Base-by-base conservation (phyloP, 2,329 filamentous ascomycete species). In the Calonectria leucothoes region DNA sequence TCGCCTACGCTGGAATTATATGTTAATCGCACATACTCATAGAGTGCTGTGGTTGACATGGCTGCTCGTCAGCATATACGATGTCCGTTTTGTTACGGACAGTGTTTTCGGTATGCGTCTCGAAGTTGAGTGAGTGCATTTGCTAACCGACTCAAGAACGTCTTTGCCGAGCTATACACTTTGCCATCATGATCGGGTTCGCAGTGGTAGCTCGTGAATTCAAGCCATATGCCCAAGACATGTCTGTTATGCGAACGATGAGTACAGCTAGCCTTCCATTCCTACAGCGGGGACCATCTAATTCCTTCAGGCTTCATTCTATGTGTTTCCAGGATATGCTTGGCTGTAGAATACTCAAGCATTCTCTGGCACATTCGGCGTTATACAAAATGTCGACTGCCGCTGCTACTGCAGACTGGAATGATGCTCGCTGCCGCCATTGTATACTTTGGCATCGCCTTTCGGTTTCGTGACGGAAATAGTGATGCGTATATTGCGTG, bases 21-120 rank as follows among this genome's bases (percentile, higher is more conserved):
- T n/a, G 8, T 10, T 55, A 55, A 55, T 14, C 0, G 4, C 12
- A 1, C n/a, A 12, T 55, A 2, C 5, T 5, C 5, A 12, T 17
- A 55, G 51, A 6, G 7, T 55, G 8, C 12, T 55, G 1, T 55
- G 29, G 29, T 29, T 55, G 14, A 55, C 51, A 33, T 55, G 51
- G 51, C 29, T 55, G 6, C 17, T 55, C 2, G 51, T 55, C 51
- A 55, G 17, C 4, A 10, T n/a, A 12, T 55, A 55, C 8, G 51
- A 55, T 55, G 51, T 55, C 17, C 29, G 51, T 33, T 55, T 55
- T 14, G 51, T 55, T 17, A 55, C 51, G 14, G 51, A 55, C 8
- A 55, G 51, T 23, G 6, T 55, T 23, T 35, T 55, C 6, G 29
- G 51, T 35, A 35, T 10, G 51, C 33, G 17, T 33, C 1, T 14